These are phyloP conservation scores for Irpex rosettiformis DNA, from an alignment of 1,284 basidiomycete species.

Conservation along the genomic window DNA sequence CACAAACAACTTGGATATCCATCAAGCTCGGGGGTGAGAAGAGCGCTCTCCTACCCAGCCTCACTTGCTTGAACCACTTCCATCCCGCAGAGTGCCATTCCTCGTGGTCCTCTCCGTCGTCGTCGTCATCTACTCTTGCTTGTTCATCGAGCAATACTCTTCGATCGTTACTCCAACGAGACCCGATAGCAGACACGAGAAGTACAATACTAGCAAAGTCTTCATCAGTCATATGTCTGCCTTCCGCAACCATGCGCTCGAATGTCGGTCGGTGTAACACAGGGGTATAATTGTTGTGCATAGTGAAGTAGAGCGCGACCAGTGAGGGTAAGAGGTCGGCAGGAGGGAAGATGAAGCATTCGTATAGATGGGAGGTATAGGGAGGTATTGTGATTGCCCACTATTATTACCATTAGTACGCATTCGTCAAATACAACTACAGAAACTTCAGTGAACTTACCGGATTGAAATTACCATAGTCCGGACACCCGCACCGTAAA, in stretches of 20 bases:
- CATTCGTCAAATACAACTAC: constrained; percentile 12
- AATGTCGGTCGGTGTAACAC: constrained; percentile 80
- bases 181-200: constrained; percentile 72
- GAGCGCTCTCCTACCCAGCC: constrained; percentile 52
- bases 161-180: constrained; percentile 66
- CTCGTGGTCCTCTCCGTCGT: constrained; percentile 27
- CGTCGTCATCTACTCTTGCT: background rate
- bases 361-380: constrained; percentile 24
- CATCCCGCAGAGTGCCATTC: constrained; percentile 63
- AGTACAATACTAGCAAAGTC: constrained; percentile 71
- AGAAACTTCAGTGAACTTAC: background rate
- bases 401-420: constrained; percentile 17
- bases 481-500: background rate
- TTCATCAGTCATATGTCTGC: constrained; percentile 53
- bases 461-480: background rate
- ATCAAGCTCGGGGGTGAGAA: constrained; percentile 57
- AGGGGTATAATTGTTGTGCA: constrained; percentile 61
- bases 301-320: constrained; percentile 66
- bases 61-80: constrained; percentile 69
- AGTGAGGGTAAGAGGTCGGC: constrained; percentile 58
- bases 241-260: constrained; percentile 49
- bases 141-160: constrained; percentile 47
- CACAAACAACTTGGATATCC: constrained; percentile 62
- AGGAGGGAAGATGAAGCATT: constrained; percentile 50
- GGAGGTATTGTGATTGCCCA: constrained; percentile 25